Conservation (phyloP, 2,329 filamentous ascomycete genomes). For the Alternaria gansuensis region DNA sequence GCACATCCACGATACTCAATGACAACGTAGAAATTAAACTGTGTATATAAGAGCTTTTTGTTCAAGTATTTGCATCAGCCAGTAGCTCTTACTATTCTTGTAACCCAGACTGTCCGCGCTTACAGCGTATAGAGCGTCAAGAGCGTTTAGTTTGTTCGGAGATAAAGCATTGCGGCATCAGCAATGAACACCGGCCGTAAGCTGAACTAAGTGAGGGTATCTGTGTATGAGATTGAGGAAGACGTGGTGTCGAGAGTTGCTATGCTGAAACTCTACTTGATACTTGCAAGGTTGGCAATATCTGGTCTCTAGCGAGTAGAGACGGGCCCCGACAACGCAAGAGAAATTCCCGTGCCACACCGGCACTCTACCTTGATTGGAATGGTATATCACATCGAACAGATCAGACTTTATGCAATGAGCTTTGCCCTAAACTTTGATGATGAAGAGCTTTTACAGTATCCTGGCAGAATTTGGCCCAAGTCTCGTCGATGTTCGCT, state of each 20-base stretch:
- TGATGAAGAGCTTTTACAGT: background rate
- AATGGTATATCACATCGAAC: background rate
- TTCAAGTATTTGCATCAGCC: background rate
- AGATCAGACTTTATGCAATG: background rate
- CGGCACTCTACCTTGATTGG: background rate
- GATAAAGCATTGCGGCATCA: background rate
- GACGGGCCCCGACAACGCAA: background rate
- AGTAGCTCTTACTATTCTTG: background rate
- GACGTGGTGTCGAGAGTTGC: background rate
- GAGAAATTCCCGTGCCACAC: background rate
- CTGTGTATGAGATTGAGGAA: background rate
- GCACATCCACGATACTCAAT: background rate
- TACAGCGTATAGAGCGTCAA: conserved; percentile 34
- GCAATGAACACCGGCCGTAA: background rate
- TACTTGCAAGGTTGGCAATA: background rate
- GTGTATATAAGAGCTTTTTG: background rate
- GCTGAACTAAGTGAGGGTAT: background rate
- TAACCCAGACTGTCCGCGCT: conserved; percentile 16
- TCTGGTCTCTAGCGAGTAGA: background rate
- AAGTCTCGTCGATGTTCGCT: background rate
- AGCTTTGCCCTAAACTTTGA: background rate
- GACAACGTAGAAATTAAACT: background rate
- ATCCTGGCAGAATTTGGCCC: background rate
- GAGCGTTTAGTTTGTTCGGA: conserved; percentile 24
- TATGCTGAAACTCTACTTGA: background rate